Evolutionary conservation across 768 basidiomycete genomes (phyloP).

Genomic region (Cystofilobasidium bisporidii): DNA sequence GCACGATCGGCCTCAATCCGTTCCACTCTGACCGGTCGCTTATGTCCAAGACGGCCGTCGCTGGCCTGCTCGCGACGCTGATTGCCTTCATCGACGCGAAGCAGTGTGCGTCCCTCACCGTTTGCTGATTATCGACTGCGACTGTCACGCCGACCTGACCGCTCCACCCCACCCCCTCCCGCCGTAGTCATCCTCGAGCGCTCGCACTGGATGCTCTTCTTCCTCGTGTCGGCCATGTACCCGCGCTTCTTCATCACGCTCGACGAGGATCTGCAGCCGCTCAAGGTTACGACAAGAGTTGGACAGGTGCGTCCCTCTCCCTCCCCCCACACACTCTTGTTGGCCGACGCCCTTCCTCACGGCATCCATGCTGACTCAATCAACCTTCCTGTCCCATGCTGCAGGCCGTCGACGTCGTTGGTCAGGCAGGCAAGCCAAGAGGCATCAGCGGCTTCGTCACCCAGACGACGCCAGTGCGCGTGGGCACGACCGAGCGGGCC

Average conservation of each 20-base stretch:
- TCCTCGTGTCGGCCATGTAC: slow-evolving; percentile 92
- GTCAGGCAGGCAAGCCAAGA: slow-evolving; percentile 87
- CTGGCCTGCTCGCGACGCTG: slow-evolving; percentile 76
- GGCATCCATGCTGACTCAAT: background rate
- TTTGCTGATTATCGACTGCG: no score
- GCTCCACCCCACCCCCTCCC: background rate
- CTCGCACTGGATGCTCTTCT: slow-evolving; percentile 98
- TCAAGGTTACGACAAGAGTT: slow-evolving; percentile 86
- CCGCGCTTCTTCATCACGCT: slow-evolving; percentile 96
- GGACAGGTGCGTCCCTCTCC: slow-evolving; percentile 55
- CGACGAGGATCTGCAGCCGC: slow-evolving; percentile 75
- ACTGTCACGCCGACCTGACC: background rate
- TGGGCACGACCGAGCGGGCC: slow-evolving; percentile 87
- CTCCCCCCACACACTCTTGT: background rate
- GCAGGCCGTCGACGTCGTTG: slow-evolving; percentile 91
- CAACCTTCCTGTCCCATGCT: slow-evolving; percentile 10
- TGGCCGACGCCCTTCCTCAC: no score
- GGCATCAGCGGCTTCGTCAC: slow-evolving; percentile 95
- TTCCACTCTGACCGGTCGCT: slow-evolving; percentile 88
- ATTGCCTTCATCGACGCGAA: slow-evolving; percentile 91
- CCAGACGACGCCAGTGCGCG: slow-evolving; percentile 86
- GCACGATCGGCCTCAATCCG: slow-evolving; percentile 90
- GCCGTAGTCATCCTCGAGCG: slow-evolving; percentile 79
- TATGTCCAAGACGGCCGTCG: slow-evolving; percentile 79
- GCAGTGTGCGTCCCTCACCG: slow-evolving; percentile 43